Evolutionary conservation across 2,329 filamentous ascomycete species (phyloP).

Genomic region (Pseudogymnoascus sp.): DNA sequence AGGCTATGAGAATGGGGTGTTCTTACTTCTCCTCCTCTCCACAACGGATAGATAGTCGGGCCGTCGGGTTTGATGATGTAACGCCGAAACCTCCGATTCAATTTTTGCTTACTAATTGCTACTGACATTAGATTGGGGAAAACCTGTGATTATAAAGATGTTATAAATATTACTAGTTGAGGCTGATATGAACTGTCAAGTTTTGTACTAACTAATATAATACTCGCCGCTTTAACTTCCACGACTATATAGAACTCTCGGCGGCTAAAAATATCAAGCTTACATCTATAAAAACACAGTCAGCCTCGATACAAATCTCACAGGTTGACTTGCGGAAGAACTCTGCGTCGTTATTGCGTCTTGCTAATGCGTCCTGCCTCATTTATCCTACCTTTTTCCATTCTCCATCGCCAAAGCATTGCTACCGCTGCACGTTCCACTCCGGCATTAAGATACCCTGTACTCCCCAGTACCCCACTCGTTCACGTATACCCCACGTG

Average conservation of each 20-base stretch:
- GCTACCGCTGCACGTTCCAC: not conserved
- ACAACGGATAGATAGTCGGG: not conserved
- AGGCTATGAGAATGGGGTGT: not conserved
- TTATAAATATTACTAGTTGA: not conserved
- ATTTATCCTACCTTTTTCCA: not conserved
- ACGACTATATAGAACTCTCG: not conserved
- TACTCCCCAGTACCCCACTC: not conserved
- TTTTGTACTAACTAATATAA: not conserved
- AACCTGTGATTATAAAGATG: constrained; percentile 5
- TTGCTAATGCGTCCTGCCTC: constrained; percentile 3
- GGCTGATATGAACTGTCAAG: not conserved
- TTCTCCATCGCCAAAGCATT: not conserved
- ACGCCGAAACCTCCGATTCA: not conserved
- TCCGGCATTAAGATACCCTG: not conserved
- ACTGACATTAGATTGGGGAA: not conserved
- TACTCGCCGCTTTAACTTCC: not conserved
- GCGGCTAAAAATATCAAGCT: not conserved
- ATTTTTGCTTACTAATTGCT: not conserved
- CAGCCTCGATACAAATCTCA: not conserved
- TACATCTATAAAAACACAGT: not conserved
- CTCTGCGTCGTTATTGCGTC: not conserved
- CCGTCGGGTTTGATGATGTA: not conserved
- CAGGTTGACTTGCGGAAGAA: not conserved
- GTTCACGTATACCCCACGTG: not conserved
- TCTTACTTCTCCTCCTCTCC: no score